Evolutionary conservation across 1,284 basidiomycete species (phyloP).

Genomic region (Vanrija humicola): DNA sequence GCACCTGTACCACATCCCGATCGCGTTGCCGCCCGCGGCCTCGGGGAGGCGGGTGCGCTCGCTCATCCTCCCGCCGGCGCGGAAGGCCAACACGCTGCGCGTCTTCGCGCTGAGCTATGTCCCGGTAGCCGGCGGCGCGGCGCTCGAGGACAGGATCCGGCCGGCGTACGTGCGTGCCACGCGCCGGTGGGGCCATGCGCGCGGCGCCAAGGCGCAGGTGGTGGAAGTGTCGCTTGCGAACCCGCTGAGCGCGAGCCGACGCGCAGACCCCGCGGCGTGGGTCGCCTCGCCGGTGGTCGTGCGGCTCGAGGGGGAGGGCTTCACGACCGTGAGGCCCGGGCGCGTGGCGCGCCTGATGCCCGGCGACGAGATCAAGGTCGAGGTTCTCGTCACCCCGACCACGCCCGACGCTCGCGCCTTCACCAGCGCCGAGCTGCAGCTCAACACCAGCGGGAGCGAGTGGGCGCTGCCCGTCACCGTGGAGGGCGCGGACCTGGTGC

Average conservation of each 20-base stretch:
- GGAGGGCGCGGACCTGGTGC: slow-evolving; percentile 5
- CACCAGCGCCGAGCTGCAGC: background rate
- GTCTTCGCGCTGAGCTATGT: slow-evolving; percentile 16
- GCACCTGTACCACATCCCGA: slow-evolving; percentile 13
- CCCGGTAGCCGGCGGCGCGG: background rate
- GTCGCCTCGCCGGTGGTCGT: background rate
- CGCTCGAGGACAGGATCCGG: background rate
- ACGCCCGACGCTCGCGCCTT: background rate
- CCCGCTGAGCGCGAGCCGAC: background rate
- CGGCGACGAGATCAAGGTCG: slow-evolving; percentile 15
- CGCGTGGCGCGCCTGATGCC: slow-evolving; percentile 14
- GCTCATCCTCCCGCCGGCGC: slow-evolving; percentile 2
- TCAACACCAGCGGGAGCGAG: background rate
- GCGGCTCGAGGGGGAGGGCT: background rate
- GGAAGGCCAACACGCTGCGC: slow-evolving; percentile 12
- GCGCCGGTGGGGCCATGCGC: slow-evolving; percentile 12
- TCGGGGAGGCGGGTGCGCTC: background rate
- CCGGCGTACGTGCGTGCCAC: slow-evolving; percentile 5
- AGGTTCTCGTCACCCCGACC: slow-evolving; percentile 10
- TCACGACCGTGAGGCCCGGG: background rate
- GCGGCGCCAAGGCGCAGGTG: slow-evolving; percentile 5
- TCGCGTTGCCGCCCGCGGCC: slow-evolving; percentile 1
- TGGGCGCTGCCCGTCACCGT: background rate
- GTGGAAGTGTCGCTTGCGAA: slow-evolving; percentile 14
- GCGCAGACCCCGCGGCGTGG: slow-evolving; percentile 8